A percentile compares a stretch with the other conserved stretches of the same genome.
Evolutionary conservation across 139 green algal genomes (phyloP).

Genomic region (Chlorella sp.): DNA sequence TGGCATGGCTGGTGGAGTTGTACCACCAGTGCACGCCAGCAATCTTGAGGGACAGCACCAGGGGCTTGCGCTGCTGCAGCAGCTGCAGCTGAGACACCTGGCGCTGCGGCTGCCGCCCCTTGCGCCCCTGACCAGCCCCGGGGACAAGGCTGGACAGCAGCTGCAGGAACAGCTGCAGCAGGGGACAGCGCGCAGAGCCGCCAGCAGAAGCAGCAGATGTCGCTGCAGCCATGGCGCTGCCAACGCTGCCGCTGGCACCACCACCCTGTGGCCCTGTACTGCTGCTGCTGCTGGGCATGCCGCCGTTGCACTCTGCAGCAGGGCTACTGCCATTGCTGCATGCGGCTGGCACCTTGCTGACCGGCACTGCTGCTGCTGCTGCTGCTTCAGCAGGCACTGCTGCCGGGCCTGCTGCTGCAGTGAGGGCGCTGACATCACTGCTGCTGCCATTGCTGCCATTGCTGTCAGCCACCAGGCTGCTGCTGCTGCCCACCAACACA

Average conservation of each 20-base stretch:
- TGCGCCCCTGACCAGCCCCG: not conserved
- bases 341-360: not conserved
- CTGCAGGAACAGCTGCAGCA: too few species aligned
- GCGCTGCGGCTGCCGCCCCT: not conserved
- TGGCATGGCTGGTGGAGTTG: conserved; percentile 72
- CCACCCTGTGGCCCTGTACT: too few species aligned
- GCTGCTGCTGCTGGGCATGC: too few species aligned
- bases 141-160: too few species aligned
- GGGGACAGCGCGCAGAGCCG: not conserved
- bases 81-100: too few species aligned
- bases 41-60: conserved; percentile 74
- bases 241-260: too few species aligned
- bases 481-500: too few species aligned
- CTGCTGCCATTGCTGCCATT: too few species aligned
- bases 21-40: conserved; percentile 98
- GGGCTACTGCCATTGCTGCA: not conserved
- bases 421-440: too few species aligned
- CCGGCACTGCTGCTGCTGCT: conserved; percentile 15
- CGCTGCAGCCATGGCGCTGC: not conserved
- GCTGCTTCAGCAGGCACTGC: conserved; percentile 7
- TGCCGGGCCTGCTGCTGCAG: not conserved
- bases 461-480: too few species aligned
- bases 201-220: too few species aligned
- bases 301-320: not conserved
- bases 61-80: too few species aligned